phyloP scores from a whole-genome alignment of 78 protist genomes.

The Mastigamoeba balamuthi region DNA sequence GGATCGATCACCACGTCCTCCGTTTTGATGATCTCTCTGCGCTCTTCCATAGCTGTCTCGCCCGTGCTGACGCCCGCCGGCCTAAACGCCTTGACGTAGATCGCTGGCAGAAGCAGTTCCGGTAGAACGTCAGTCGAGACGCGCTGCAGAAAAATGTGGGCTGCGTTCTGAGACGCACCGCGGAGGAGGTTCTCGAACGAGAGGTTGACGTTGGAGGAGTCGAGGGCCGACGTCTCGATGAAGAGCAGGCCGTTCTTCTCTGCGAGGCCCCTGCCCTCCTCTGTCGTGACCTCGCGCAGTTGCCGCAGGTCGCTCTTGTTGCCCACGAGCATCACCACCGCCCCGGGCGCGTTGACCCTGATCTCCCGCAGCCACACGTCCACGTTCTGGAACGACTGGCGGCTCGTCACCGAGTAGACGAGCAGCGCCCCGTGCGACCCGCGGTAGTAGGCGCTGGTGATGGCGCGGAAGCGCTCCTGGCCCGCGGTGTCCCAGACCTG shows the following conservation, averaged over 20 bases:
- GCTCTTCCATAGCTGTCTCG: too few relatives aligned
- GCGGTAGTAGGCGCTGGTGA: conserved; percentile 70
- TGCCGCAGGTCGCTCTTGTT: conserved; percentile 78
- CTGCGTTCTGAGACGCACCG: too few relatives aligned
- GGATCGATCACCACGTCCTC: too few relatives aligned
- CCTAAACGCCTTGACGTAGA: too few relatives aligned
- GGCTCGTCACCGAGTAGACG: conserved; percentile 34
- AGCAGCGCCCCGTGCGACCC: conserved; percentile 87
- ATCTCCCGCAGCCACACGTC: conserved; percentile 75
- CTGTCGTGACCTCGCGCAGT: conserved; percentile 56
- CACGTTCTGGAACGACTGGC: conserved; percentile 55
- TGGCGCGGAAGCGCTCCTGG: conserved; percentile 57
- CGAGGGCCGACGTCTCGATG: conserved; percentile 64
- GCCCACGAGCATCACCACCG: conserved; percentile 95
- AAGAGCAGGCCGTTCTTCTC: conserved; percentile 35
- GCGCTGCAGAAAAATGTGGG: too few relatives aligned
- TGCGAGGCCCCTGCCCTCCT: conserved; percentile 49
- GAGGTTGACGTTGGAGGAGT: too few relatives aligned
- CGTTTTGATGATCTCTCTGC: too few relatives aligned
- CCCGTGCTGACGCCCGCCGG: too few relatives aligned
- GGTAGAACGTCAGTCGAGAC: too few relatives aligned
- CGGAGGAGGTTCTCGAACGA: too few relatives aligned
- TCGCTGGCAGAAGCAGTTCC: too few relatives aligned
- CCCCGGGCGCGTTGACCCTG: conserved; percentile 62
- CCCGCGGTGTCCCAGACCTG: conserved; percentile 66